phyloP scores from a whole-genome alignment of 306 rosid genomes.

The Gastrolobium bilobum region DNA sequence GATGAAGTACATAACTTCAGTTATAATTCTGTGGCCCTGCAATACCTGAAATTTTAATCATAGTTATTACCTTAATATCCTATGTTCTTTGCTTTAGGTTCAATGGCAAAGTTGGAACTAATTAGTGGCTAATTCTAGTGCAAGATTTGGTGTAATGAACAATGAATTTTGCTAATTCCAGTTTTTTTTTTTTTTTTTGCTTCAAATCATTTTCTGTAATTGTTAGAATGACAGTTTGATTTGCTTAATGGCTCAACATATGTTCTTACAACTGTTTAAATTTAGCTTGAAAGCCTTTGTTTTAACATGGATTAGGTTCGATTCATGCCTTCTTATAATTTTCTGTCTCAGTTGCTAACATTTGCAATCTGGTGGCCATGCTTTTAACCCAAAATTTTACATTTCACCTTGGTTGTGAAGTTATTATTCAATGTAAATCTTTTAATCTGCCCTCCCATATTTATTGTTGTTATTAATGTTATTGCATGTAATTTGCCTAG shows the following conservation, averaged over 20 bases:
- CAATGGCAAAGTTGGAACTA: neutral
- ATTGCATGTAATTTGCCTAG: neutral
- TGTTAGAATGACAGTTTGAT: neutral
- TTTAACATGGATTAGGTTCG: slow-evolving; percentile 2
- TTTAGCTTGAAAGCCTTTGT: slow-evolving; percentile 3
- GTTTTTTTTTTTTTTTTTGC: neutral
- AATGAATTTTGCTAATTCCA: neutral
- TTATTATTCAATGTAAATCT: slow-evolving; percentile 14
- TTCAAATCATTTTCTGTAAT: neutral
- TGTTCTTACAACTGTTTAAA: neutral
- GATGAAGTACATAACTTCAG: slow-evolving; percentile 6
- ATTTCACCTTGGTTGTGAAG: slow-evolving; percentile 31
- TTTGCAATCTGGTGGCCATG: neutral
- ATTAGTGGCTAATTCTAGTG: neutral
- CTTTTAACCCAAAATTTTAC: slow-evolving; percentile 13
- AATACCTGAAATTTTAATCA: slow-evolving; percentile 27
- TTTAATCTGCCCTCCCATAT: slow-evolving; percentile 6
- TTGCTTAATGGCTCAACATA: neutral
- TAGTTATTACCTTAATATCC: neutral
- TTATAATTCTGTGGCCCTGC: slow-evolving; percentile 22
- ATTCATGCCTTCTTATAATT: neutral
- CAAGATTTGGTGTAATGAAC: neutral
- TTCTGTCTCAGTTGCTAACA: slow-evolving; percentile 19
- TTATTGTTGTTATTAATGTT: neutral
- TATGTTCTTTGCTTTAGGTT: neutral